Evolutionary conservation across 2,329 filamentous ascomycete genomes (phyloP), one percentile per base, ranked within the genome.

Genomic region (Fusarium illudens): DNA sequence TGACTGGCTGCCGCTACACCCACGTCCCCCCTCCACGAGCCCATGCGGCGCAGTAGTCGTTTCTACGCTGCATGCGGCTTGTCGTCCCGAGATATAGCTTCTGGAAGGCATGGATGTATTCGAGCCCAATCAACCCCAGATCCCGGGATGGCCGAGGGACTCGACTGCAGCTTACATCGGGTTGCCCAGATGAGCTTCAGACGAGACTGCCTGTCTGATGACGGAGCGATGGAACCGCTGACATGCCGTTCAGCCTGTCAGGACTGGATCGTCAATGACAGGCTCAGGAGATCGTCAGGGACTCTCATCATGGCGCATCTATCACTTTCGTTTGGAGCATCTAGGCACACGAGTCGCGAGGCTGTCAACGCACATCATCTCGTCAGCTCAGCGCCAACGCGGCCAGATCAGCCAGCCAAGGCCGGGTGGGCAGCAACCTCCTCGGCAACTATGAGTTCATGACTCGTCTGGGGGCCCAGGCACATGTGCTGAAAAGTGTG

Each of bases 1-100:
- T 71, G 59, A 71, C 57, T 73, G 68, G 71, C 52, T 64, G 37
- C 55, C 62, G 52, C 42, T 58, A 53, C 56, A 51, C 61, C 62
- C 62, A 64, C 54, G 17, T 62, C 63, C 62, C 58, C 60, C 58
- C 50, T 48, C 37, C 33, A 51, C 7, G 34, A 55, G 58, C 44
- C 56, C 61, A 30, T 64, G 49, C 58, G 58, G 57, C 64, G 56
- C 67, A 60, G 61, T 50, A 44, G 44, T 60, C 22, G 44, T 50
- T 52, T 52, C 27, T 49, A 48, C 32, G 29, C 34, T 60, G 51
- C 59, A 71, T 62, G 64, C 60, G 37, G 54, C 44, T 15, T 37
- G 55, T 52, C 32, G 49, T 59, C 44, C 60, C 39, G 53, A 68
- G 55, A 58, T 27, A 69, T 67, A 55, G 57, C 50, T 58, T 57